Evolutionary conservation across 2,329 filamentous ascomycete genomes (phyloP).

Genomic region (Ascochyta viciae-villosae): DNA sequence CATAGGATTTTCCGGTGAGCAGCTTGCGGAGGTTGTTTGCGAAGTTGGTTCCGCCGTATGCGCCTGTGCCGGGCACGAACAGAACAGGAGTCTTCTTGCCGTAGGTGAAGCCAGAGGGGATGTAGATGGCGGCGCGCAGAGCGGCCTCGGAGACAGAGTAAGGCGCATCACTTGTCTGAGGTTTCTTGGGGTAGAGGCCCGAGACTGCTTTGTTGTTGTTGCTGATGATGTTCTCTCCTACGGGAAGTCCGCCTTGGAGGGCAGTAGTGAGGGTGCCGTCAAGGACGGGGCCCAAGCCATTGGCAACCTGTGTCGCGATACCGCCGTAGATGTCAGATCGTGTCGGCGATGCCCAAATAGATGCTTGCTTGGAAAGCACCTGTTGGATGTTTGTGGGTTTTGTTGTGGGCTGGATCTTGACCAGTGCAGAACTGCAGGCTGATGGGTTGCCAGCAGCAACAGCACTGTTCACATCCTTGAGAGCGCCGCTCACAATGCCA

Average conservation of each 20-base stretch:
- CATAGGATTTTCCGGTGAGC: conserved; percentile 39
- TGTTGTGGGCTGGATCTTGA: conserved; percentile 21
- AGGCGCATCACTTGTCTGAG: conserved; percentile 52
- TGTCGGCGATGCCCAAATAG: conserved; percentile 27
- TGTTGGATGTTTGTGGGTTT: conserved; percentile 27
- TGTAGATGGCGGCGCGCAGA: conserved; percentile 61
- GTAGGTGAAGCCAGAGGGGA: conserved; percentile 55
- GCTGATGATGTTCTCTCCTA: conserved; percentile 31
- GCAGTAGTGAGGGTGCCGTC: conserved; percentile 25
- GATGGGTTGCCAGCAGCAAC: conserved; percentile 21
- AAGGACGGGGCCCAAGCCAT: conserved; percentile 23
- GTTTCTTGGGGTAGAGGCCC: conserved; percentile 49
- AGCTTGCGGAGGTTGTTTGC: conserved; percentile 59
- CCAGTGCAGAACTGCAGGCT: conserved; percentile 22
- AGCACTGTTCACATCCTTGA: conserved; percentile 22
- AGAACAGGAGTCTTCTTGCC: conserved; percentile 58
- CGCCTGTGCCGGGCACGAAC: conserved; percentile 62
- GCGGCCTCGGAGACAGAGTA: conserved; percentile 57
- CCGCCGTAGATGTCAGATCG: conserved; percentile 25
- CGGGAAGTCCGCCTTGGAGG: conserved; percentile 21
- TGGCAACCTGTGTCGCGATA: conserved; percentile 32
- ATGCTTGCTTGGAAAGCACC: conserved; percentile 12
- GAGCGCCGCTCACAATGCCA: conserved; percentile 13
- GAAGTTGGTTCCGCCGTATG: conserved; percentile 56
- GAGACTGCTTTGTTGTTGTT: conserved; percentile 31